phyloP scores from a whole-genome alignment of 2,329 filamentous ascomycete species.

The Tolypocladium cylindrosporum region DNA sequence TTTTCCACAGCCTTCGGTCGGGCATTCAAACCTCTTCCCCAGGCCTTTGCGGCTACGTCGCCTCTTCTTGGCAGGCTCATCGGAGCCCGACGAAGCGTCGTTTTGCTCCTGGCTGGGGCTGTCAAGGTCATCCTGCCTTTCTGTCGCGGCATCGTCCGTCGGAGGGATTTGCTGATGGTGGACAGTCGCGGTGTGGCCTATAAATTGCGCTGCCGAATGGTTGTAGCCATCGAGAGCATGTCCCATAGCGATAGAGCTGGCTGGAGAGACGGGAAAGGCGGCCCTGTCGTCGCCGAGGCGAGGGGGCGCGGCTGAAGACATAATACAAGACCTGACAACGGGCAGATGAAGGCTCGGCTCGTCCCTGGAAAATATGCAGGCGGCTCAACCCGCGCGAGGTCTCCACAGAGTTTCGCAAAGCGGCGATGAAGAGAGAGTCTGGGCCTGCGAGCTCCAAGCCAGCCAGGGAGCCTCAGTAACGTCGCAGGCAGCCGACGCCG shows the following conservation, averaged over 20 bases:
- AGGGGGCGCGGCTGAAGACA: neutral
- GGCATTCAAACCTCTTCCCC: conserved; percentile 77
- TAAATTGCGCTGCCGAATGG: neutral
- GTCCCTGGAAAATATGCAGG: neutral
- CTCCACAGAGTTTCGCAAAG: neutral
- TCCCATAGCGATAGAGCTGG: neutral
- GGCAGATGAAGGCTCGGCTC: neutral
- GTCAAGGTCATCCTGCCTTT: neutral
- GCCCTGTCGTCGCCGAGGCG: neutral
- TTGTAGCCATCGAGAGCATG: neutral
- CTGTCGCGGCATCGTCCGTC: neutral
- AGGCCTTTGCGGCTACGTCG: conserved; percentile 66
- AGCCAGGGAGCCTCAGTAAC: neutral
- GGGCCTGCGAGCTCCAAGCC: neutral
- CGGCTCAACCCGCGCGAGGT: neutral
- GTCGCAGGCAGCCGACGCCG: neutral
- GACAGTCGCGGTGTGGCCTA: neutral
- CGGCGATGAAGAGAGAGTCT: neutral
- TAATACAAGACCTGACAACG: neutral
- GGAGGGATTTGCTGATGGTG: no score
- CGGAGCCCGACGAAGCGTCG: conserved; percentile 5
- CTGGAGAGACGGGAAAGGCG: neutral
- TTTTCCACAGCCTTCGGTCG: conserved; percentile 81
- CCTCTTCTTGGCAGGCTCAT: conserved; percentile 34
- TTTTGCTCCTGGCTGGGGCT: neutral